Base-by-base conservation (phyloP, 257 asterid species). In the Capsicum baccatum region DNA sequence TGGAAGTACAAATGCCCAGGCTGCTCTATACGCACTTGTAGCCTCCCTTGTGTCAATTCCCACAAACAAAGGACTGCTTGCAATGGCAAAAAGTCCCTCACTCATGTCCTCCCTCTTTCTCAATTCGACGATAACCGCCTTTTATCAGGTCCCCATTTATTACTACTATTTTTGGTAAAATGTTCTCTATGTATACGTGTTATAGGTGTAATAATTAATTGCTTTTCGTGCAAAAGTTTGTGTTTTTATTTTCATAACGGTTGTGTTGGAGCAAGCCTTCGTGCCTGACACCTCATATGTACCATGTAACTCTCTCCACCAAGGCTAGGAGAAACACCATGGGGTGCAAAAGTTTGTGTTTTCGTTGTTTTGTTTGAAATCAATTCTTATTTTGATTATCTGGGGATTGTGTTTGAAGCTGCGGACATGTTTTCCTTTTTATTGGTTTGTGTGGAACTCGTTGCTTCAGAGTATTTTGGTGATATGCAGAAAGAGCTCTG, bases 1-100 rank as follows among this genome's bases (percentile, higher is more conserved):
- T 94, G 96, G 56, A 94, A 92, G 86, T 96, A 96, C 93, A 94
- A 92, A 83, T 96, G 99, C 86, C 99, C 98, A 8, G 97, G 94
- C 3, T 96, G 99, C 91, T 91, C 91, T 11, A 35, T 89, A 21
- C 98, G 99, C 79, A 83, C 98, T 8, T 96, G 99, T 80, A 92
- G 99, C 90, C 97, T 96, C 84, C 88, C 92, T 15, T 96, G 99
- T 85, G 97, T 96, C 84, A 94, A 92, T 86, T 89, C 97, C 82
- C 99, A 96, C 92, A 96, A 96, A 88, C 86, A 87, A 81, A 97
- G 96, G 62, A 92, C 95, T 68, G 11, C 37, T 58, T 96, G 97
- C 89, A 92, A 89, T 15, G 99, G 99, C 19, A 93, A 92, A 85
- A 92, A 91, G 73, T 88, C 86, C 79, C 84, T 87, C 88, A 87